Conservation (phyloP, 2,329 filamentous ascomycete species). For the Ophiostoma ips region DNA sequence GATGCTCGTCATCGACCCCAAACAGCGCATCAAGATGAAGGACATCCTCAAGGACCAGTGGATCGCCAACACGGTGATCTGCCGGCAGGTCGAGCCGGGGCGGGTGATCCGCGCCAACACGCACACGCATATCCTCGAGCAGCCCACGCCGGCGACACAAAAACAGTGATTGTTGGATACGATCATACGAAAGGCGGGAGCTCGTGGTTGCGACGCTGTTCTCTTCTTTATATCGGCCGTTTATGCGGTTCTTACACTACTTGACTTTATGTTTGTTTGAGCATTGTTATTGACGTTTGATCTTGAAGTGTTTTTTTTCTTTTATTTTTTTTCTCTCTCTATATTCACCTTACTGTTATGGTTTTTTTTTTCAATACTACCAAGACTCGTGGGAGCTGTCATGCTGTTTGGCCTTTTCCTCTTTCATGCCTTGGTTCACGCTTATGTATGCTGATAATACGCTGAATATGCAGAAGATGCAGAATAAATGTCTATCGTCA, state of each 20-base stretch:
- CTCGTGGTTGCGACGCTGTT: no score
- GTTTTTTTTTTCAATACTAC: no score
- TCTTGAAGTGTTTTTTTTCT: background rate
- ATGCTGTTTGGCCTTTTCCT: no score
- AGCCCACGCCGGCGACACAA: constrained; percentile 30
- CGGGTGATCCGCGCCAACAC: constrained; percentile 57
- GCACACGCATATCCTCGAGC: constrained; percentile 77
- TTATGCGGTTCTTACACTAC: background rate
- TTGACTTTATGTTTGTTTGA: background rate
- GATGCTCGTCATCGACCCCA: constrained; percentile 84
- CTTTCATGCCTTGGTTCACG: no score
- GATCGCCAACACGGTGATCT: constrained; percentile 76
- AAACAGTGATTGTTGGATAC: constrained; percentile 8
- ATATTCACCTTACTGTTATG: no score
- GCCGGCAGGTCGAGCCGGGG: constrained; percentile 60
- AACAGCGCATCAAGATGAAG: constrained; percentile 66
- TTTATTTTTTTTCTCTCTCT: background rate
- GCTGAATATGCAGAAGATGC: no score
- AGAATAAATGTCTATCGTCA: no score
- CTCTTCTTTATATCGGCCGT: no score
- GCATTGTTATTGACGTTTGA: background rate
- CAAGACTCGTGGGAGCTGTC: no score
- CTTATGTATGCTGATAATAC: no score
- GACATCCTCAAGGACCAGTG: constrained; percentile 82
- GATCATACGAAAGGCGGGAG: no score